Conservation (phyloP, 2,329 filamentous ascomycete genomes). For the Apiospora koreana region DNA sequence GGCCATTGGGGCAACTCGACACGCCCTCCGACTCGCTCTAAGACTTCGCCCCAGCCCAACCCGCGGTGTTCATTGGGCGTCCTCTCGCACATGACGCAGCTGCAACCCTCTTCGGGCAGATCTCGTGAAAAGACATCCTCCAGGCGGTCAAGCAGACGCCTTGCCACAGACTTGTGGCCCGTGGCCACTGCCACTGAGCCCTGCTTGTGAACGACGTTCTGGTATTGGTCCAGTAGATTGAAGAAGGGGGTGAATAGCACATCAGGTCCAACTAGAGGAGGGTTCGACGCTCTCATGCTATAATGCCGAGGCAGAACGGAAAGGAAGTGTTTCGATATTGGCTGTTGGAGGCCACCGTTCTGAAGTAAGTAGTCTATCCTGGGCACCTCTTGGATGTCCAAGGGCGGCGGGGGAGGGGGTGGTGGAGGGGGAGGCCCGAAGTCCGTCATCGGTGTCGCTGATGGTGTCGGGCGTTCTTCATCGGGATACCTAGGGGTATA, state of each 20-base stretch:
- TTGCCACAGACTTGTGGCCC: conserved; percentile 91
- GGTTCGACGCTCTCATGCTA: conserved; percentile 60
- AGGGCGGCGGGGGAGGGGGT: conserved; percentile 75
- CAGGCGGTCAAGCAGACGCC: conserved; percentile 82
- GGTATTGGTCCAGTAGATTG: conserved; percentile 82
- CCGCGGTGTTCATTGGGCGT: conserved; percentile 65
- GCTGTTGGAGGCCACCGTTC: conserved; percentile 76
- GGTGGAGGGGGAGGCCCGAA: conserved; percentile 52
- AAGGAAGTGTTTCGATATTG: conserved; percentile 74
- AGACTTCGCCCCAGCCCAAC: conserved; percentile 91
- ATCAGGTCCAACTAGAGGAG: conserved; percentile 66
- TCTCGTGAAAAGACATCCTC: conserved; percentile 95
- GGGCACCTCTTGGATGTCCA: conserved; percentile 70
- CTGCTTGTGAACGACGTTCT: conserved; percentile 75
- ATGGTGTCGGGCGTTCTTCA: conserved; percentile 41
- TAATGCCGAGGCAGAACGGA: conserved; percentile 60
- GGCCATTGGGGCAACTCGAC: conserved; percentile 87
- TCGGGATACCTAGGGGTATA: conserved; percentile 37
- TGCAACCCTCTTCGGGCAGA: conserved; percentile 82
- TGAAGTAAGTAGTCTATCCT: conserved; percentile 91
- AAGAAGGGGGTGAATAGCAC: conserved; percentile 82
- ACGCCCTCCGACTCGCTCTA: conserved; percentile 89
- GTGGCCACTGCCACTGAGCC: conserved; percentile 94
- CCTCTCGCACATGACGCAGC: conserved; percentile 78
- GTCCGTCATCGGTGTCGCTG: conserved; percentile 43